Percentiles rank a stretch among this genome's conserved stretches.
phyloP scores from a whole-genome alignment of 345 rosid genomes.

The Clarkia xantiana region DNA sequence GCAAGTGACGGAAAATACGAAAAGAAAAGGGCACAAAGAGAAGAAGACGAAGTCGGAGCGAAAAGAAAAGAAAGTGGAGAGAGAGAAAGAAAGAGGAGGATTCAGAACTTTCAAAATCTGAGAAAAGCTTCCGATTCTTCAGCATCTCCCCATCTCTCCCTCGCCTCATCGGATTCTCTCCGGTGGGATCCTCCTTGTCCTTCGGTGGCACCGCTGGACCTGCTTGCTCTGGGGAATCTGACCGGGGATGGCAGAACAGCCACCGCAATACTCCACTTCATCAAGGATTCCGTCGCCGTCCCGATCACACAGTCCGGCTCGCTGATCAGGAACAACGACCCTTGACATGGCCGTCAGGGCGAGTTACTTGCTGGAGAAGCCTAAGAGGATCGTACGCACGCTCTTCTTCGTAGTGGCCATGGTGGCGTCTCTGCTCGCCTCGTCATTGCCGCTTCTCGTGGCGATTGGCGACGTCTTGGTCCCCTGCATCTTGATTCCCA shows the following conservation, averaged over 20 bases:
- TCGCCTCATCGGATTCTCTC: no score
- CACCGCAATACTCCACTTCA: conserved; percentile 9
- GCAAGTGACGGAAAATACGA: no score
- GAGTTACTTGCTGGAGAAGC: conserved; percentile 45
- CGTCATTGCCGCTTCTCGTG: conserved; percentile 75
- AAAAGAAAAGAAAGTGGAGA: no score
- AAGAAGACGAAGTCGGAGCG: no score
- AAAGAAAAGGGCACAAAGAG: no score
- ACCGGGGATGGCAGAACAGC: conserved; percentile 15
- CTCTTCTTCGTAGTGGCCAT: conserved; percentile 78
- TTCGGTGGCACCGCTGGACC: conserved; percentile 9
- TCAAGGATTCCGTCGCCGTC: conserved; percentile 18
- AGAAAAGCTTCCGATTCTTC: no score
- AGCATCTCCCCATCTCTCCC: no score
- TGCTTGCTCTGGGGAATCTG: conserved; percentile 1
- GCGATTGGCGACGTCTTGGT: conserved; percentile 58
- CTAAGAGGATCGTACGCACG: conserved; percentile 52
- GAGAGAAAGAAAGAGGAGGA: no score
- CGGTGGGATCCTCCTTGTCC: background rate
- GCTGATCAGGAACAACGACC: background rate
- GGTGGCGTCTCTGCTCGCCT: conserved; percentile 71
- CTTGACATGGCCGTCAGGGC: conserved; percentile 27
- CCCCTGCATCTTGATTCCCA: conserved; percentile 49
- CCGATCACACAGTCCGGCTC: conserved; percentile 3
- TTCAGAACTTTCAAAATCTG: no score